These are phyloP conservation scores for Pilatotrama ljubarskyi DNA, from an alignment of 768 basidiomycete species.

Conservation along the genomic window DNA sequence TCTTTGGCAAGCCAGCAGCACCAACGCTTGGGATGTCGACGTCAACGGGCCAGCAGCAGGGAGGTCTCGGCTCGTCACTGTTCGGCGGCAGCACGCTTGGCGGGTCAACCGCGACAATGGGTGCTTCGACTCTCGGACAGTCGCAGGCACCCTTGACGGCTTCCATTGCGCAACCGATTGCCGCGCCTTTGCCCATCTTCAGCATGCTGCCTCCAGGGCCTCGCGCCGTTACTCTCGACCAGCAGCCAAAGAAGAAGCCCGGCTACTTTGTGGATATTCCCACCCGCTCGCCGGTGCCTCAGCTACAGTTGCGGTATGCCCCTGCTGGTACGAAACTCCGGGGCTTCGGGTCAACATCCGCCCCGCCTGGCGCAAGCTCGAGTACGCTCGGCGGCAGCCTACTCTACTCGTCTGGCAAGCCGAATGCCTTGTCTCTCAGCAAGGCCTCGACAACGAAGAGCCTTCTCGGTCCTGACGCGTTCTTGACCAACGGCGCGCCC, in stretches of 20 bases:
- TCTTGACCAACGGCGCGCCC: slow-evolving; percentile 54
- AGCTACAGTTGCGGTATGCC: slow-evolving; percentile 63
- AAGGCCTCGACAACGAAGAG: slow-evolving; percentile 43
- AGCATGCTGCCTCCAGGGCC: slow-evolving; percentile 74
- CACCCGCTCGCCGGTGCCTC: slow-evolving; percentile 67
- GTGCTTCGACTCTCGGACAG: slow-evolving; percentile 41
- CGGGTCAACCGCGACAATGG: slow-evolving; percentile 34
- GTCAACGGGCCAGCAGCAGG: slow-evolving; percentile 40
- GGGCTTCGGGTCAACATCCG: slow-evolving; percentile 58
- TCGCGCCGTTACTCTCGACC: slow-evolving; percentile 60
- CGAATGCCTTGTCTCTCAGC: slow-evolving; percentile 54
- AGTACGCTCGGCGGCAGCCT: slow-evolving; percentile 40
- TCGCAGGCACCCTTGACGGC: slow-evolving; percentile 63
- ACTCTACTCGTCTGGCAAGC: slow-evolving; percentile 56
- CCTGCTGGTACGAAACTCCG: slow-evolving; percentile 66
- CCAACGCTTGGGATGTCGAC: slow-evolving; percentile 46
- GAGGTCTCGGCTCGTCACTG: slow-evolving; percentile 33
- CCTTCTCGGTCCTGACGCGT: slow-evolving; percentile 53
- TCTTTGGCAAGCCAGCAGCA: slow-evolving; percentile 57
- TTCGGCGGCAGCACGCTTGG: slow-evolving; percentile 36
- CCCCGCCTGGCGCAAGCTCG: slow-evolving; percentile 36
- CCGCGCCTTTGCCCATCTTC: slow-evolving; percentile 69
- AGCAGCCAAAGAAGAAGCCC: slow-evolving; percentile 69
- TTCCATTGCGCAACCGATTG: slow-evolving; percentile 86
- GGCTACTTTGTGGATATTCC: slow-evolving; percentile 78